phyloP scores from a whole-genome alignment of 2,329 filamentous ascomycete species.

The Xylaria sp. region DNA sequence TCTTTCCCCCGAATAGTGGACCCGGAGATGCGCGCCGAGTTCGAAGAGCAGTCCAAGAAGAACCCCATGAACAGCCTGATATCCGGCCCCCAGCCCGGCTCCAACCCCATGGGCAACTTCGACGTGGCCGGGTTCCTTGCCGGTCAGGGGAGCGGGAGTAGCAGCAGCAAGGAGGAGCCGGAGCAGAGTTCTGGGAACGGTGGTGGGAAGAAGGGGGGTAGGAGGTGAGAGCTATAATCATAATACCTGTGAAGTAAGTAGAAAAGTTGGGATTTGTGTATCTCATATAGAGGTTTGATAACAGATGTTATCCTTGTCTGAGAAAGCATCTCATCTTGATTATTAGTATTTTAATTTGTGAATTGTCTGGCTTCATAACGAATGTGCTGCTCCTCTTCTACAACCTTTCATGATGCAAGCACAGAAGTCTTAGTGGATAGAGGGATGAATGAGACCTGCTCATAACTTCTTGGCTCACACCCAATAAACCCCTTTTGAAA shows the following conservation, averaged over 20 bases:
- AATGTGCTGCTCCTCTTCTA: too few relatives aligned
- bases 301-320: background rate
- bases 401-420: too few relatives aligned
- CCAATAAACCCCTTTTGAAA: too few relatives aligned
- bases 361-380: too few relatives aligned
- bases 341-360: too few relatives aligned
- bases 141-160: slow-evolving; percentile 63
- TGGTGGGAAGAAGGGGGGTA: slow-evolving; percentile 57
- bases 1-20: slow-evolving; percentile 76
- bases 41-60: slow-evolving; percentile 87
- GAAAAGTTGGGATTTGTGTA: background rate
- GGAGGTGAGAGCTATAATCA: slow-evolving; percentile 46
- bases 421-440: too few relatives aligned
- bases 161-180: slow-evolving; percentile 52
- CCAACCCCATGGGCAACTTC: slow-evolving; percentile 64
- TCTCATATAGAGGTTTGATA: background rate
- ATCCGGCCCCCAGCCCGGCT: slow-evolving; percentile 44
- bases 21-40: slow-evolving; percentile 92
- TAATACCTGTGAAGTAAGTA: background rate
- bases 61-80: slow-evolving; percentile 60
- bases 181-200: slow-evolving; percentile 46
- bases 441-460: too few relatives aligned
- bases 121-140: slow-evolving; percentile 73
- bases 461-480: too few relatives aligned
- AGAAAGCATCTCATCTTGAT: background rate